Evolutionary conservation across 352 stramenopile species (phyloP).

Genomic region (Globisporangium carolinianum): DNA sequence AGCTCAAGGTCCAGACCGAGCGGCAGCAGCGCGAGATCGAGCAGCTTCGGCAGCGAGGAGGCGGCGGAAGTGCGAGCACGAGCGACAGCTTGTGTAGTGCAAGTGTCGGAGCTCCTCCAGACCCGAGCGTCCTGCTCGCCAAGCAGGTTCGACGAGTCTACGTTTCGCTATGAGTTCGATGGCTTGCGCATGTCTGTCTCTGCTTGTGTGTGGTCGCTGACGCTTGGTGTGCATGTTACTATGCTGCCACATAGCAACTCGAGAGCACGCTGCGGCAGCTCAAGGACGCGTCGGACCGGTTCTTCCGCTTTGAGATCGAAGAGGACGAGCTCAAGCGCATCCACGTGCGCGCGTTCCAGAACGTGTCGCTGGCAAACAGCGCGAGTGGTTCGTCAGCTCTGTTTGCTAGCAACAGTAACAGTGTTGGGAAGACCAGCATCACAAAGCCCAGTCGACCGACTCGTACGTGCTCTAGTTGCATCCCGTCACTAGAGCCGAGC

Average conservation of each 20-base stretch:
- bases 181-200: too few species aligned
- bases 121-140: conserved; percentile 16
- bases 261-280: conserved; percentile 57
- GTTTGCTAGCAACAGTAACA: neutral
- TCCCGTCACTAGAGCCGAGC: neutral
- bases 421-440: neutral
- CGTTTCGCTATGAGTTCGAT: too few species aligned
- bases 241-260: conserved; percentile 30
- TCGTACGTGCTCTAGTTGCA: conserved; percentile 9
- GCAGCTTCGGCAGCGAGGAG: conserved; percentile 20
- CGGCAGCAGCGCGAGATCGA: conserved; percentile 57
- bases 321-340: conserved; percentile 87
- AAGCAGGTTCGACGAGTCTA: conserved; percentile 20
- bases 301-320: conserved; percentile 93
- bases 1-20: conserved; percentile 52
- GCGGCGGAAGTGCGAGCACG: conserved; percentile 44
- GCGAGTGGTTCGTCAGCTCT: neutral
- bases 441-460: conserved; percentile 15
- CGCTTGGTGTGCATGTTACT: neutral
- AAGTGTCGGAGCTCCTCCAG: neutral
- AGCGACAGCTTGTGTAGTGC: conserved; percentile 21
- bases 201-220: neutral
- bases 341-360: conserved; percentile 44
- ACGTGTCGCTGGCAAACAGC: neutral
- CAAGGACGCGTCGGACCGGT: conserved; percentile 74